A percentile compares a stretch with the other conserved stretches of the same genome.
Evolutionary conservation across 805 yeast species (phyloP).

Genomic region (Suhomyces emberorum): DNA sequence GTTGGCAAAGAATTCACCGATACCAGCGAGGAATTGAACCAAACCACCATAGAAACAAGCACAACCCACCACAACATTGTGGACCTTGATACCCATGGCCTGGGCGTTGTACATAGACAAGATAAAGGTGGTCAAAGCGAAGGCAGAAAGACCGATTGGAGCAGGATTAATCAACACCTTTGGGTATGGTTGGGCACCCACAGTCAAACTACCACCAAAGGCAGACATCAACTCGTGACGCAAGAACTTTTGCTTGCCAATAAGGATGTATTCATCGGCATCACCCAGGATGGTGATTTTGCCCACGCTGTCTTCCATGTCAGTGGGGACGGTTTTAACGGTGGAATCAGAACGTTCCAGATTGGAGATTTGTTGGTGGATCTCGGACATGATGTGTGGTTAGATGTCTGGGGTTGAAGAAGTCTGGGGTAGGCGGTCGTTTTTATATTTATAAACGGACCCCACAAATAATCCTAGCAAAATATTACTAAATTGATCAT

Average conservation of each 20-base stretch:
- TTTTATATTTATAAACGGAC: no score
- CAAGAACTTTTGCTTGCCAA: slow-evolving; percentile 29
- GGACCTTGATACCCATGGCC: slow-evolving; percentile 61
- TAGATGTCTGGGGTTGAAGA: no score
- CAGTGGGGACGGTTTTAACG: slow-evolving; percentile 1
- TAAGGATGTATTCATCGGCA: slow-evolving; percentile 28
- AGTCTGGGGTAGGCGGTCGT: no score
- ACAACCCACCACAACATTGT: slow-evolving; percentile 58
- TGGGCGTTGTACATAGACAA: slow-evolving; percentile 59
- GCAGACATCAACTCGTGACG: slow-evolving; percentile 33
- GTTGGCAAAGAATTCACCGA: slow-evolving; percentile 68
- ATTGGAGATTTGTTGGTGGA: no score
- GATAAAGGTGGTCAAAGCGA: slow-evolving; percentile 66
- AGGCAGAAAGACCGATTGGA: slow-evolving; percentile 71
- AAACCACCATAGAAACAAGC: slow-evolving; percentile 72
- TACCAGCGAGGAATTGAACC: slow-evolving; percentile 67
- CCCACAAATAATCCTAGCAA: no score
- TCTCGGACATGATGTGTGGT: no score
- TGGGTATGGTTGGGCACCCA: slow-evolving; percentile 21
- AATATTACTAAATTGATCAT: no score
- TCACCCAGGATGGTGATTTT: slow-evolving; percentile 20
- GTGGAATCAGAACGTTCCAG: slow-evolving; percentile 1
- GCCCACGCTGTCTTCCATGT: not conserved
- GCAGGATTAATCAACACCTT: slow-evolving; percentile 57
- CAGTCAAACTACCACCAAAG: slow-evolving; percentile 25